Evolutionary conservation across 2,329 filamentous ascomycete species (phyloP), one percentile per base, ranked within the genome.

Genomic region (Aaosphaeria pasadenensis): DNA sequence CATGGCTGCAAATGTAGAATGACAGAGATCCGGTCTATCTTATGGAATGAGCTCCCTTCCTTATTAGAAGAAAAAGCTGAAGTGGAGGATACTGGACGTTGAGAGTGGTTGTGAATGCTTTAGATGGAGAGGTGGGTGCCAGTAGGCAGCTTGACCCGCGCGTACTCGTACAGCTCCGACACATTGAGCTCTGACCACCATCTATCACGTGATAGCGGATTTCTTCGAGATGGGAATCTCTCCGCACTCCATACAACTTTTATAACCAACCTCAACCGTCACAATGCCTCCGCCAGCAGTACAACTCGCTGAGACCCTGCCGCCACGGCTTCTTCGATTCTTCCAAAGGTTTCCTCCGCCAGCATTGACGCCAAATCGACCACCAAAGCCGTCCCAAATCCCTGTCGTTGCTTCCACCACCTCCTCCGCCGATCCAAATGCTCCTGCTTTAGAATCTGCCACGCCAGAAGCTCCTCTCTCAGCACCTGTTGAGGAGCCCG

Each of bases 331-430:
- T 41, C 82, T 87, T 66, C 84, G 85, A 63, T 96, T 99, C 81
- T 88, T 99, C 72, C 87, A 87, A 48, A 87, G 88, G 56, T 96
- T 92, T 71, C 94, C 94, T 39, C 91, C 92, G 29, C 42, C 80
- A 64, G 66, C 67, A 60, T 60, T 82, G 70, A 55, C 76, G 68
- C 69, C 55, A 59, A 47, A 44, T 61, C 39, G 49, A 11, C 39
- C 59, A 39, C 2, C 4, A n/a, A n/a, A 9, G 33, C 7, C n/a
- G 9, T 45, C 58, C 36, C 45, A 63, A 30, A 38, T 60, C 36
- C 30, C 48, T 24, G 46, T 60, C 47, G 45, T 58, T 45, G n/a
- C 33, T 9, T 57, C 65, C 33, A 56, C 62, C 32, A 55, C 66
- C 44, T 50, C 57, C 35, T 50, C 60, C 24, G 9, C 43, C 39